Evolutionary conservation across 2,329 filamentous ascomycete genomes (phyloP), one percentile per base, ranked within the genome.

Genomic region (Calonectria pseudoturangicola): DNA sequence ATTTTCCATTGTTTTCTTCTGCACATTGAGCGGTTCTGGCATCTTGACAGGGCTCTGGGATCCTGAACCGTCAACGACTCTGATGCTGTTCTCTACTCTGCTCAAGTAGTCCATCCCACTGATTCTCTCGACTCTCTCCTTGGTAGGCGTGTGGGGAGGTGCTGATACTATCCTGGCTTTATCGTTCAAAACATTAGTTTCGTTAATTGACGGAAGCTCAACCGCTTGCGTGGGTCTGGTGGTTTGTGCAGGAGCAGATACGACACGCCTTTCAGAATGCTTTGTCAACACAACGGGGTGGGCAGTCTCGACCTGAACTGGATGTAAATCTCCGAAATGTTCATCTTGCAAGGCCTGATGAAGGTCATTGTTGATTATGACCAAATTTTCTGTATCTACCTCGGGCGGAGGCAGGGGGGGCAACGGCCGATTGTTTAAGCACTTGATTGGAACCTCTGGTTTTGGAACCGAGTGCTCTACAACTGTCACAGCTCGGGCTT

Each of bases 11-110:
- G 85, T 86, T 78, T 87, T 88, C 78, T 87, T 88, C 62, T 84
- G 84, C 21, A 87, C 81, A 45, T 87, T 86, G 56, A 87, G 82
- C 33, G 85, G 84, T 58, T 82, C 80, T 0, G 86, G 85, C 2
- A 81, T 77, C 36, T 82, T 79, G 1, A 84, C 79, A 3, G 82
- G 81, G 56, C 79, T 83, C n/a, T 77, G 75, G 3, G 80, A 81
- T 2, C 84, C 84, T 4, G 88, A 87, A 3, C 89, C 89, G 70
- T 87, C 82, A n/a, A 91, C 89, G 6, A 91, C 81, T 7, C 89
- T 87, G 76, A 91, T 91, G 0, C 88, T 90, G 63, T 88, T 86
- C 70, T 88, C 86, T 3, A 85, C 85, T 39, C 82, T 84, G 62
- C 85, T 84, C 9, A 90, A 80, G 75, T 87, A 88, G 30, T 88